Evolutionary conservation across 768 basidiomycete genomes (phyloP), one percentile per base, ranked within the genome.

Genomic region (Leccinum olivaceopallidum): DNA sequence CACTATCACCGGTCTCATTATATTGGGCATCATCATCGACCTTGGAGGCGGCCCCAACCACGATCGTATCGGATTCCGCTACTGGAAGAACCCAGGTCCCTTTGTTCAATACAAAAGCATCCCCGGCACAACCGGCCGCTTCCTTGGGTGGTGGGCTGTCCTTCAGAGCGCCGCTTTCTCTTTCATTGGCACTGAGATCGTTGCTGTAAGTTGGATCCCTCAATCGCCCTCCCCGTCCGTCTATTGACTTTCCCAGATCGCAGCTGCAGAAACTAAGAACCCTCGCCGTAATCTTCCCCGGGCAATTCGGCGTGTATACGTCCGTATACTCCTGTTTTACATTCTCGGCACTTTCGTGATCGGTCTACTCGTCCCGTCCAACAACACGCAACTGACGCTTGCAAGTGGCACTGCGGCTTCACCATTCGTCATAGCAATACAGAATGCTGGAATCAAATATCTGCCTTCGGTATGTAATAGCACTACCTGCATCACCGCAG

Each of bases 161-260:
- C 76, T 96, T 76, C 86, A 87, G 7, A 89, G 95, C 65, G 95
- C 95, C 5, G 94, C 92, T 14, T 97, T 96, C 80, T 94, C 92
- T 12, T 95, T 82, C 73, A 94, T 95, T 61, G 95, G 95, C 16
- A 95, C 94, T 6, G 95, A 98, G 74, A 94, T 96, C 69, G 94
- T 96, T 47, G 93, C 92, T 39, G 88, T 91, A 78, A 67, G 84
- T 78, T 6, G 47, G 18, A 14, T 47, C 26, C 22, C 39, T 30
- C 24, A 6, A 16, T 34, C 22, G 28, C 14, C 44, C 8, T 4
- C n/a, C 42, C n/a, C 44, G n/a, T 20, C n/a, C 6, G n/a, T 22
- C 7, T 56, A 4, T 52, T 65, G 57, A 68, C 37, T 59, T 42
- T 54, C 51, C 37, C 66, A 90, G 89, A 90, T 90, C 65, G 91